Percentiles rank a stretch among this genome's conserved stretches.
These are phyloP conservation scores for Verticillium nonalfalfae DNA, from an alignment of 2,329 filamentous ascomycete genomes.

Conservation along the genomic window DNA sequence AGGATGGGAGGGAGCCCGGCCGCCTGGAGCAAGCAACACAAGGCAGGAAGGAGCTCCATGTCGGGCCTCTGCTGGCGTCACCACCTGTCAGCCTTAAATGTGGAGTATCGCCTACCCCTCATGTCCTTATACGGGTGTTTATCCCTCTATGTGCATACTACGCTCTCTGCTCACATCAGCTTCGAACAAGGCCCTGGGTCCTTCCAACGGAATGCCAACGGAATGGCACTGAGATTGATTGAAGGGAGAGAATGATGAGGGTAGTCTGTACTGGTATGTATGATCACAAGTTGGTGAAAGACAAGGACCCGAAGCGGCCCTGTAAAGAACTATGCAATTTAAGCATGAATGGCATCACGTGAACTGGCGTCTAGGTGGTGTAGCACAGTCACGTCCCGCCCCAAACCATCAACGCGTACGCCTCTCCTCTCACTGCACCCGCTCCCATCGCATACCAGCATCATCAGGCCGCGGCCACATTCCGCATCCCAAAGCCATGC, in stretches of 20 bases:
- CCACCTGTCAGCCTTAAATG: slow-evolving; percentile 13
- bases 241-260: too few species aligned
- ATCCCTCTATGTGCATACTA: not conserved
- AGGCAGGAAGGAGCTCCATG: slow-evolving; percentile 2
- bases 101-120: slow-evolving; percentile 5
- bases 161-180: too few species aligned
- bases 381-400: not conserved
- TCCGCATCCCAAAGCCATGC: not conserved
- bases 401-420: not conserved
- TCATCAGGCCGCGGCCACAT: not conserved
- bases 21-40: not conserved
- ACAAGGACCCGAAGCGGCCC: not conserved
- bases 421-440: not conserved
- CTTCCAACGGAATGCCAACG: too few species aligned
- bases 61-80: slow-evolving; percentile 8
- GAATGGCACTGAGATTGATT: too few species aligned
- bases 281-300: too few species aligned
- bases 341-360: not conserved
- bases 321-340: not conserved
- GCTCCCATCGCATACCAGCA: not conserved
- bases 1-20: not conserved
- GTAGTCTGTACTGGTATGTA: too few species aligned
- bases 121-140: not conserved
- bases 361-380: slow-evolving; percentile 2
- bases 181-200: too few species aligned